A percentile compares a stretch with the other conserved stretches of the same genome.
These are phyloP conservation scores for Termitomyces sp. DNA, from an alignment of 1,284 basidiomycete species.

Conservation along the genomic window DNA sequence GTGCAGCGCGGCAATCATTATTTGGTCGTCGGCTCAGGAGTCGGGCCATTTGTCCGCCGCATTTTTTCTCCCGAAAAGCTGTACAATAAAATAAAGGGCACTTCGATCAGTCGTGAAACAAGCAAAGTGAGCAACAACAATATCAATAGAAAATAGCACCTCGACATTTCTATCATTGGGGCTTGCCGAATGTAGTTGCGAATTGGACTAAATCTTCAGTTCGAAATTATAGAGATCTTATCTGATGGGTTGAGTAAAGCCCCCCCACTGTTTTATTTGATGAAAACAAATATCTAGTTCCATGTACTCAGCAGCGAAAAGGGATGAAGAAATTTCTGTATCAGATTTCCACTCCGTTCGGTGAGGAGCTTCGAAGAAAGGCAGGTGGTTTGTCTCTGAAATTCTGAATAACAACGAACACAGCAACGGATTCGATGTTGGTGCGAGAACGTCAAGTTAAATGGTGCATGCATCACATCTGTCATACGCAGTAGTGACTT, in stretches of 20 bases:
- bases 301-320: background rate
- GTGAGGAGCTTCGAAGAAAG: background rate
- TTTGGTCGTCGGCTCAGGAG: background rate
- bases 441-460: background rate
- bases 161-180: background rate
- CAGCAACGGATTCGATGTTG: background rate
- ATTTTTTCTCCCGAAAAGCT: background rate
- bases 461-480: background rate
- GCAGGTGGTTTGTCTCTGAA: no score
- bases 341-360: background rate
- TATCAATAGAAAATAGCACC: background rate
- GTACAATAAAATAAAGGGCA: background rate
- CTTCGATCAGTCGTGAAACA: background rate
- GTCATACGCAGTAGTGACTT: background rate
- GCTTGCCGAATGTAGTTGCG: no score
- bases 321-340: no score
- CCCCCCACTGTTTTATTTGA: background rate
- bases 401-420: background rate
- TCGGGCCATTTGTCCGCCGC: background rate
- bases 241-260: no score
- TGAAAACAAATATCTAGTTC: background rate
- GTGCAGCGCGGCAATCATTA: constrained; percentile 2
- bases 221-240: no score
- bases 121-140: background rate
- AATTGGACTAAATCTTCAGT: no score